A percentile compares a stretch with the other conserved stretches of the same genome.
Conservation (phyloP, 257 asterid species). For the Echium plantagineum region DNA sequence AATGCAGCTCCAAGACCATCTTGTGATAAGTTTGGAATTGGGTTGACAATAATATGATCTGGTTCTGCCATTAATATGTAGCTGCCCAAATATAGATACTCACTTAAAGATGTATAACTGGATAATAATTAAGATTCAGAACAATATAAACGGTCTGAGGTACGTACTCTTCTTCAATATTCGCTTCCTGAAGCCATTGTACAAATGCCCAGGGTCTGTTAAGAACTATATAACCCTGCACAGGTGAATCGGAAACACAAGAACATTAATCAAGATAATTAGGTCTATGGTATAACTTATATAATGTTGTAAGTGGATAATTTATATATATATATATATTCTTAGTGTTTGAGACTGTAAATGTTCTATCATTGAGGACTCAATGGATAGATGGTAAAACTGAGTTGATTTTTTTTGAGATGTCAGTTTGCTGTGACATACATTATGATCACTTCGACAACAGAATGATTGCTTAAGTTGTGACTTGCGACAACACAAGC, state of each 20-base stretch:
- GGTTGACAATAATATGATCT: slow-evolving; percentile 83
- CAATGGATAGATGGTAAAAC: neutral
- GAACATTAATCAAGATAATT: slow-evolving; percentile 7
- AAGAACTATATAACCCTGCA: slow-evolving; percentile 92
- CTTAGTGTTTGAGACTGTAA: neutral
- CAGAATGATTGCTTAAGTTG: neutral
- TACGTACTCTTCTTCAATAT: slow-evolving; percentile 79
- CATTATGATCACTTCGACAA: neutral
- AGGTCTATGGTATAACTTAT: neutral
- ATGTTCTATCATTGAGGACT: neutral
- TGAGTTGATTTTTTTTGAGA: neutral
- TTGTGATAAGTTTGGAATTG: slow-evolving; percentile 73
- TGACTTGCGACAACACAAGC: neutral
- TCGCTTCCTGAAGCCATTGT: slow-evolving; percentile 92
- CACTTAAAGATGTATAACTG: slow-evolving; percentile 4
- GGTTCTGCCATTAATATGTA: slow-evolving; percentile 95
- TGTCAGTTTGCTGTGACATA: neutral
- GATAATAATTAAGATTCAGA: neutral
- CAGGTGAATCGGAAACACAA: slow-evolving; percentile 12
- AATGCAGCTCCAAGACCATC: slow-evolving; percentile 79
- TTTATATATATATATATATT: neutral
- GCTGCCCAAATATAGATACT: slow-evolving; percentile 26
- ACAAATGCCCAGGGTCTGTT: slow-evolving; percentile 99
- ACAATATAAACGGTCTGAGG: neutral
- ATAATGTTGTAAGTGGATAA: neutral